Conservation (phyloP, 2,329 filamentous ascomycete species). For the Immersiporthe knoxdaviesiana region DNA sequence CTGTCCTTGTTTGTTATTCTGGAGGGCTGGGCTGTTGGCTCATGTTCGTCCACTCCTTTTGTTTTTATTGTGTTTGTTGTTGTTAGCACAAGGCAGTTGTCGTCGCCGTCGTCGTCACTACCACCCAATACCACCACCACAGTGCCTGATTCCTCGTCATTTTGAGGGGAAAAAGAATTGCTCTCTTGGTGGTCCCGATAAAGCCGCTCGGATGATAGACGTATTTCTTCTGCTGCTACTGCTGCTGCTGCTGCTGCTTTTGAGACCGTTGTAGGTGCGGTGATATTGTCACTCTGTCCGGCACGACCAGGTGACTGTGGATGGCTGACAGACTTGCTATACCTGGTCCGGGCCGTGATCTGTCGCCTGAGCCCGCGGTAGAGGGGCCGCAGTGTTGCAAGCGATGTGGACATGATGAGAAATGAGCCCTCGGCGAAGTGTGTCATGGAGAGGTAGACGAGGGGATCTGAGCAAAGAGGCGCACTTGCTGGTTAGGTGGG, state of each 20-base stretch:
- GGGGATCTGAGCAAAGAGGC: constrained; percentile 29
- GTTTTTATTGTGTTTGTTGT: neutral
- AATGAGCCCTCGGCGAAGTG: constrained; percentile 32
- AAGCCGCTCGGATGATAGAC: neutral
- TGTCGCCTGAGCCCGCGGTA: constrained; percentile 23
- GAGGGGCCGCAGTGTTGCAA: constrained; percentile 26
- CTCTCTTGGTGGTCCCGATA: neutral
- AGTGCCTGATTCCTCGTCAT: neutral
- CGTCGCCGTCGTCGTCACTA: neutral
- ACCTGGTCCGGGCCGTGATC: neutral
- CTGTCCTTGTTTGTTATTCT: neutral
- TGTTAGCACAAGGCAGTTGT: neutral
- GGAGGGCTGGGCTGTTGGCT: neutral
- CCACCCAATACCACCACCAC: constrained; percentile 1
- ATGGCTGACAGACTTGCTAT: neutral
- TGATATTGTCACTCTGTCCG: neutral
- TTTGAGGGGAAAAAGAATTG: neutral
- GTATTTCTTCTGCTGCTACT: neutral
- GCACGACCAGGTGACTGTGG: neutral
- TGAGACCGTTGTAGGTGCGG: neutral
- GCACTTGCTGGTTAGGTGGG: neutral
- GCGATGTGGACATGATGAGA: constrained; percentile 26
- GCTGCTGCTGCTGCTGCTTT: neutral
- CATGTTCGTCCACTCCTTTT: neutral
- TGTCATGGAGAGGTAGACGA: constrained; percentile 37